These are phyloP conservation scores for Cryptococcus depauperatus DNA, from an alignment of 1,284 basidiomycete genomes.

Conservation along the genomic window DNA sequence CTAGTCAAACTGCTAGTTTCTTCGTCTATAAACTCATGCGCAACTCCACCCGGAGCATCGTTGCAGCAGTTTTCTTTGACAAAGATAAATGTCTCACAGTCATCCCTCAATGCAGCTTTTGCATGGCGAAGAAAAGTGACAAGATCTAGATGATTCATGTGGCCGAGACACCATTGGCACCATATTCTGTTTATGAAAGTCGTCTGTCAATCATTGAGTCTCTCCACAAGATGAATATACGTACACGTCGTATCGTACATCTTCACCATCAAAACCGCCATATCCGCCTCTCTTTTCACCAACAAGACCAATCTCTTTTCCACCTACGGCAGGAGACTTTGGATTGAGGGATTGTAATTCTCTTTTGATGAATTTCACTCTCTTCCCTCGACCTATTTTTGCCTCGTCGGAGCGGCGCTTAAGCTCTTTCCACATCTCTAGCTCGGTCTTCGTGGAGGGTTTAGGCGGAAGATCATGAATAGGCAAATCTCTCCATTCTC, in stretches of 20 bases:
- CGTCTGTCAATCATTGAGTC: not conserved
- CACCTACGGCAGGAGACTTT: slow-evolving; percentile 44
- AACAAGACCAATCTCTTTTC: slow-evolving; percentile 30
- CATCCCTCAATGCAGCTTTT: slow-evolving; percentile 41
- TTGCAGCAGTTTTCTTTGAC: slow-evolving; percentile 87
- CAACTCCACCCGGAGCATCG: slow-evolving; percentile 49
- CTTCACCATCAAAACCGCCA: slow-evolving; percentile 24
- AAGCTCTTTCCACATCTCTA: slow-evolving; percentile 13
- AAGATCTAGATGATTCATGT: slow-evolving; percentile 68
- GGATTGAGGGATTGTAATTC: slow-evolving; percentile 74
- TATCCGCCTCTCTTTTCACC: slow-evolving; percentile 27
- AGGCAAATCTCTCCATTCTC: slow-evolving; percentile 57
- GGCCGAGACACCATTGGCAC: slow-evolving; percentile 88
- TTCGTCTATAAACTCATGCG: slow-evolving; percentile 61
- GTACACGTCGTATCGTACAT: slow-evolving; percentile 40
- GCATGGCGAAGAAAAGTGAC: slow-evolving; percentile 63
- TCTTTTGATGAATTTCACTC: slow-evolving; percentile 69
- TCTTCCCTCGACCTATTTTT: slow-evolving; percentile 52
- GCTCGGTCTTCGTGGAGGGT: not conserved
- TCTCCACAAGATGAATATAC: slow-evolving; percentile 13
- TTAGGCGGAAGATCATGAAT: not conserved
- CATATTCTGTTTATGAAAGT: slow-evolving; percentile 50
- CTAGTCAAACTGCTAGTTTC: slow-evolving; percentile 82
- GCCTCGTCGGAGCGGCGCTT: slow-evolving; percentile 41
- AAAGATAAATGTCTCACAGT: slow-evolving; percentile 50